These are phyloP conservation scores for Malassezia obtusa DNA, from an alignment of 1,284 basidiomycete species.

Conservation along the genomic window DNA sequence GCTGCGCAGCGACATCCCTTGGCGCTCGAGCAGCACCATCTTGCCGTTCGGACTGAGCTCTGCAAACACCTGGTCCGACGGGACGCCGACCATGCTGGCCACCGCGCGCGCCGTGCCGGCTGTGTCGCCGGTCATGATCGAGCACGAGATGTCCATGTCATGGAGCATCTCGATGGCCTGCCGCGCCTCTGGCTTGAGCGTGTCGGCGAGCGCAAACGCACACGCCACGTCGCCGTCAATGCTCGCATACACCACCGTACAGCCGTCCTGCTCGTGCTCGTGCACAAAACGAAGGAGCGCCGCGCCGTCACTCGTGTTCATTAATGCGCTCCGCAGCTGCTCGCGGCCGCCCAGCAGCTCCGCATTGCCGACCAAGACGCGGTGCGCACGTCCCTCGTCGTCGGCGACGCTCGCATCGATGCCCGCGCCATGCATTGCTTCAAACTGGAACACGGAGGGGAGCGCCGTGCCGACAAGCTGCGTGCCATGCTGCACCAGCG, in stretches of 20 bases:
- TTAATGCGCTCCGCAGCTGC: background rate
- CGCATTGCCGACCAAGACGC: slow-evolving; percentile 30
- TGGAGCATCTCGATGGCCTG: slow-evolving; percentile 27
- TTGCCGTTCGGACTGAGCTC: slow-evolving; percentile 44
- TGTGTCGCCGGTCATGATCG: slow-evolving; percentile 43
- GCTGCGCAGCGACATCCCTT: background rate
- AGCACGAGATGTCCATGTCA: slow-evolving; percentile 36
- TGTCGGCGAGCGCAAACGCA: slow-evolving; percentile 36
- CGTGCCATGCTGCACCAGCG: slow-evolving; percentile 68
- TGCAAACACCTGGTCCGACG: slow-evolving; percentile 33
- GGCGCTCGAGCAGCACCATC: slow-evolving; percentile 27
- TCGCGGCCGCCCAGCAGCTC: slow-evolving; percentile 17
- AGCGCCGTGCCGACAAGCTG: background rate
- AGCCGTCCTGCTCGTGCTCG: slow-evolving; percentile 27
- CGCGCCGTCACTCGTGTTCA: background rate
- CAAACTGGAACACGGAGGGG: slow-evolving; percentile 55
- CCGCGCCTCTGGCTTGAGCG: slow-evolving; percentile 38
- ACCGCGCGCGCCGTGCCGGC: slow-evolving; percentile 34
- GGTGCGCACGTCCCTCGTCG: slow-evolving; percentile 15
- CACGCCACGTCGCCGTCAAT: slow-evolving; percentile 29
- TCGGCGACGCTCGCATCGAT: slow-evolving; percentile 52
- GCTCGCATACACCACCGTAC: slow-evolving; percentile 36
- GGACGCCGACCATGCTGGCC: slow-evolving; percentile 31
- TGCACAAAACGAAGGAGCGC: slow-evolving; percentile 10
- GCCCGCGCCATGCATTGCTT: slow-evolving; percentile 79